Evolutionary conservation across 2,329 filamentous ascomycete genomes (phyloP).

Genomic region (Incumbomyces delicatus): DNA sequence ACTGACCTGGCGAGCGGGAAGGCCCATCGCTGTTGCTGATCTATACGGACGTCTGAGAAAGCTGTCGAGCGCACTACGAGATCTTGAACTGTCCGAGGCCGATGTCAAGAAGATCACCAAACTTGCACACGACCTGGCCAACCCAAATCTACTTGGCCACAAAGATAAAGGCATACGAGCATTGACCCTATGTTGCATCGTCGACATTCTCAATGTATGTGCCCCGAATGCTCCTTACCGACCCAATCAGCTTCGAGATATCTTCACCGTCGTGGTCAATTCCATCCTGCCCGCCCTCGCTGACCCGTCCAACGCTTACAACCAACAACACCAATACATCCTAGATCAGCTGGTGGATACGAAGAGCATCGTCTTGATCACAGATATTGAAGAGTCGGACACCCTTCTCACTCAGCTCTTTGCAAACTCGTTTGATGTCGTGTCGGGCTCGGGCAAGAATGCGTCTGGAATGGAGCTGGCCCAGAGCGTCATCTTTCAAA

Average conservation of each 20-base stretch:
- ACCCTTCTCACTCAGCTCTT: conserved; percentile 73
- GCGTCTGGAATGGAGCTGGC: conserved; percentile 71
- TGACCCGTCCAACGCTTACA: conserved; percentile 80
- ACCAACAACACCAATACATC: conserved; percentile 85
- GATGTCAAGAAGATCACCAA: conserved; percentile 73
- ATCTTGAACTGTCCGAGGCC: conserved; percentile 77
- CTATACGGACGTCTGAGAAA: conserved; percentile 71
- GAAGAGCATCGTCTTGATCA: conserved; percentile 86
- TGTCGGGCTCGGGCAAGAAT: conserved; percentile 66
- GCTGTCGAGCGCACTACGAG: conserved; percentile 71
- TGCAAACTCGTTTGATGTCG: conserved; percentile 80
- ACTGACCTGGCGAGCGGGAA: conserved; percentile 84
- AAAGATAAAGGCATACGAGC: conserved; percentile 91
- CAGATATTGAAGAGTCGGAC: conserved; percentile 75
- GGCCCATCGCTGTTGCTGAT: conserved; percentile 73
- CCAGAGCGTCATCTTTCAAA: conserved; percentile 87
- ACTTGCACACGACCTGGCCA: conserved; percentile 75
- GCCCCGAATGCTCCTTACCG: conserved; percentile 94
- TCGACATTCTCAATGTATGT: conserved; percentile 85
- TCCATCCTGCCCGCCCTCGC: conserved; percentile 75
- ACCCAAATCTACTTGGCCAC: conserved; percentile 72
- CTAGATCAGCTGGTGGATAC: conserved; percentile 80
- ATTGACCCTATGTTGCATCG: conserved; percentile 77
- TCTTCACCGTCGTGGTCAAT: conserved; percentile 81
- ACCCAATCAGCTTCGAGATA: conserved; percentile 83